phyloP scores from a whole-genome alignment of 2,329 filamentous ascomycete species.

The Zasmidium cellare region DNA sequence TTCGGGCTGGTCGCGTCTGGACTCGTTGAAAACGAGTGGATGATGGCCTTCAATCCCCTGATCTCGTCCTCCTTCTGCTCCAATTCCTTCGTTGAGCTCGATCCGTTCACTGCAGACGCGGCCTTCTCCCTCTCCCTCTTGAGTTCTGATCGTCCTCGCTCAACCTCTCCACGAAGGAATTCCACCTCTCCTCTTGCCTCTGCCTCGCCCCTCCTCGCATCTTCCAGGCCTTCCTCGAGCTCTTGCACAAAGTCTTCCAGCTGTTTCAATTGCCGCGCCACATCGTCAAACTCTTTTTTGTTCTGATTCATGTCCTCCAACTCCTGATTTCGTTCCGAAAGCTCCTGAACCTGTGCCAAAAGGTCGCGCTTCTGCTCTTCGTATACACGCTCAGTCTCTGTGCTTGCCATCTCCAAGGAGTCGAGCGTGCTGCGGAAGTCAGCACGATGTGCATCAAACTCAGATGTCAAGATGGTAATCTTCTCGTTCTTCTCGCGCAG shows the following conservation, averaged over 20 bases:
- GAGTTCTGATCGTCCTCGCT: constrained; percentile 84
- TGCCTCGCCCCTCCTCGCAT: constrained; percentile 88
- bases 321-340: constrained; percentile 80
- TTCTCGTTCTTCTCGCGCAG: constrained; percentile 95
- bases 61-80: constrained; percentile 98
- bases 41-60: constrained; percentile 93
- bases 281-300: constrained; percentile 85
- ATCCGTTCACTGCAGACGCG: constrained; percentile 53
- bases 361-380: constrained; percentile 88
- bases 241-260: constrained; percentile 95
- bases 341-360: constrained; percentile 71
- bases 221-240: constrained; percentile 92
- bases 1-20: constrained; percentile 41
- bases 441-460: constrained; percentile 91
- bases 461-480: constrained; percentile 86
- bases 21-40: constrained; percentile 87
- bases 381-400: constrained; percentile 94
- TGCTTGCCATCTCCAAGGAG: constrained; percentile 90
- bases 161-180: constrained; percentile 90
- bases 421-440: constrained; percentile 98
- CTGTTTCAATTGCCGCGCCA: constrained; percentile 89
- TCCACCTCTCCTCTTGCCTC: constrained; percentile 95
- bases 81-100: constrained; percentile 65
- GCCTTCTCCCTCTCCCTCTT: constrained; percentile 85
- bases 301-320: constrained; percentile 77